Evolutionary conservation across 1,284 basidiomycete genomes (phyloP).

Genomic region (Boletus holoroseus): DNA sequence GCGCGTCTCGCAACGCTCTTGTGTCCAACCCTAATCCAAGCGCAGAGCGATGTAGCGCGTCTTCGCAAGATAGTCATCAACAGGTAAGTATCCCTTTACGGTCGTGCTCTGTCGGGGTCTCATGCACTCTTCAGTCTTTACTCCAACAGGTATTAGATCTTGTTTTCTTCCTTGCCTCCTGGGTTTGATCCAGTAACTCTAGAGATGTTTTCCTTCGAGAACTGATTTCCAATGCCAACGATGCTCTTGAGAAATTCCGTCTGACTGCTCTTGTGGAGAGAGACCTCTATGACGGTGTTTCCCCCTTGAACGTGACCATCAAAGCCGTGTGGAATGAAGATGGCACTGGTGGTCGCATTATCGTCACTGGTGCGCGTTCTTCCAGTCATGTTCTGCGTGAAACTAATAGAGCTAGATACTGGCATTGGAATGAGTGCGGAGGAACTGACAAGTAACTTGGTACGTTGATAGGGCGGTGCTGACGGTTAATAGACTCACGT

Average conservation of each 20-base stretch:
- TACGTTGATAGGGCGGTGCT: constrained; percentile 28
- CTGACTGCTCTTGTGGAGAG: constrained; percentile 80
- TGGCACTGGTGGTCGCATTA: constrained; percentile 63
- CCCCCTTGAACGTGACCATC: constrained; percentile 82
- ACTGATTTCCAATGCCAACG: constrained; percentile 90
- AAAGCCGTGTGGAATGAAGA: constrained; percentile 65
- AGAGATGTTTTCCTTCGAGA: constrained; percentile 93
- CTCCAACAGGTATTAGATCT: constrained; percentile 54
- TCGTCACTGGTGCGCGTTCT: constrained; percentile 63
- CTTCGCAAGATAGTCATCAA: constrained; percentile 90
- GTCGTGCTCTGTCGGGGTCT: constrained; percentile 4
- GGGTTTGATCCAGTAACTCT: constrained; percentile 9
- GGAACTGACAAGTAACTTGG: constrained; percentile 72
- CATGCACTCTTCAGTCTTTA: constrained; percentile 53
- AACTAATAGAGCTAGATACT: constrained; percentile 53
- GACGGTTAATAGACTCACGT: constrained; percentile 9
- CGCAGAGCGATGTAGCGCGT: constrained; percentile 85
- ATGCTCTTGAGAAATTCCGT: constrained; percentile 90
- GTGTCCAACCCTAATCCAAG: constrained; percentile 2
- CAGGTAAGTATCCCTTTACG: constrained; percentile 41
- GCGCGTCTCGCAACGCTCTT: constrained; percentile 17
- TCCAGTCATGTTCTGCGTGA: not conserved
- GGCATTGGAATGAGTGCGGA: constrained; percentile 92
- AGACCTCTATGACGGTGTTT: constrained; percentile 59
- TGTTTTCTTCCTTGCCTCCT: not conserved